A percentile compares a stretch with the other conserved stretches of the same genome.
These are phyloP conservation scores for Metschnikowia drakensbergensis DNA, from an alignment of 805 yeast species.

Conservation along the genomic window DNA sequence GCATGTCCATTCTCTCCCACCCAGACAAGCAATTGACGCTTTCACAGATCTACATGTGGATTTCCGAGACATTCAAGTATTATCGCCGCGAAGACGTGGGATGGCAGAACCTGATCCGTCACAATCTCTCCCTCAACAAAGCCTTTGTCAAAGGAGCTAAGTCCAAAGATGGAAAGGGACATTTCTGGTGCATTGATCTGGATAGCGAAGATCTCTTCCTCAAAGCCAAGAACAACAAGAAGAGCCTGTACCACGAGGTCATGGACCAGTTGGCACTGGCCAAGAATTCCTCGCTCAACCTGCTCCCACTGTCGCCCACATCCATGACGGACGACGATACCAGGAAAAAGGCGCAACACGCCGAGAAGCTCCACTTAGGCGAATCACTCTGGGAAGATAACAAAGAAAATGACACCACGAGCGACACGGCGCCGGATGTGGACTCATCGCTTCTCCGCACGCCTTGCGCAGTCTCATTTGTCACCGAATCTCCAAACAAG, in stretches of 20 bases:
- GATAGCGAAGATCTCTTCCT: slow-evolving; percentile 81
- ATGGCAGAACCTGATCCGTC: slow-evolving; percentile 97
- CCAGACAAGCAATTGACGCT: slow-evolving; percentile 44
- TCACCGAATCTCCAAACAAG: slow-evolving; percentile 37
- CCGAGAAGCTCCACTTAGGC: background rate
- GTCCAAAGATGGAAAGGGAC: slow-evolving; percentile 87
- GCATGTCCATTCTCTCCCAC: slow-evolving; percentile 87
- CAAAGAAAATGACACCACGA: slow-evolving; percentile 5
- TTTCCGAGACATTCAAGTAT: slow-evolving; percentile 76
- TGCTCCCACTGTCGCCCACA: slow-evolving; percentile 18
- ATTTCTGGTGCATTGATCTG: slow-evolving; percentile 87
- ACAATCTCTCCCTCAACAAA: slow-evolving; percentile 86
- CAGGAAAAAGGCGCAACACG: background rate
- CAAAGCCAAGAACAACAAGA: slow-evolving; percentile 53
- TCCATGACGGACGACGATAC: slow-evolving; percentile 12
- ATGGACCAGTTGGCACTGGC: slow-evolving; percentile 36
- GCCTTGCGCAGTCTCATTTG: slow-evolving; percentile 10
- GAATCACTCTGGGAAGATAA: slow-evolving; percentile 7
- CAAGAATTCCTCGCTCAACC: slow-evolving; percentile 3
- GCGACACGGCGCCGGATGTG: slow-evolving; percentile 9
- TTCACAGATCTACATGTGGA: slow-evolving; percentile 86
- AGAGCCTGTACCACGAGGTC: slow-evolving; percentile 39
- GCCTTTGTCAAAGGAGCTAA: slow-evolving; percentile 89
- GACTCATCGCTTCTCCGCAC: slow-evolving; percentile 13
- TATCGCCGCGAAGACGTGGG: slow-evolving; percentile 85